phyloP scores from a whole-genome alignment of 352 stramenopile genomes.

The Globisporangium emineosum region DNA sequence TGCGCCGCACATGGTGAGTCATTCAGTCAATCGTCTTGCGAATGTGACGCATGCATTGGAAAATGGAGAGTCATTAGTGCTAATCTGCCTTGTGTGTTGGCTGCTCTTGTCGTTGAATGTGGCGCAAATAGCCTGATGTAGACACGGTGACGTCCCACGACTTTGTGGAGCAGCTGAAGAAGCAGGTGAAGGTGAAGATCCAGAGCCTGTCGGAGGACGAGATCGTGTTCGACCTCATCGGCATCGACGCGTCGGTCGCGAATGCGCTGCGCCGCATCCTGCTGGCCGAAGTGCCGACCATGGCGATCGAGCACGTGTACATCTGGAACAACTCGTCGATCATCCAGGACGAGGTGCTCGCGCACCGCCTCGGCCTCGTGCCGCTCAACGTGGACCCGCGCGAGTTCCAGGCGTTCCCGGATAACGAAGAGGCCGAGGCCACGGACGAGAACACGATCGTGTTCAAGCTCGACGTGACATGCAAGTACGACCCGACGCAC shows the following conservation, averaged over 20 bases:
- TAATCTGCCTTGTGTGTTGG: neutral
- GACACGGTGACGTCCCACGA: constrained; percentile 69
- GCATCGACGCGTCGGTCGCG: constrained; percentile 89
- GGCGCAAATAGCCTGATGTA: constrained; percentile 51
- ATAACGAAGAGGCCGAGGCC: constrained; percentile 86
- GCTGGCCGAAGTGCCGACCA: constrained; percentile 89
- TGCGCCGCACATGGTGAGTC: constrained; percentile 72
- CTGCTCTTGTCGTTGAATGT: neutral
- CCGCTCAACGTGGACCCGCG: constrained; percentile 81
- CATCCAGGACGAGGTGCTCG: constrained; percentile 92
- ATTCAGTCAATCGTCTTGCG: neutral
- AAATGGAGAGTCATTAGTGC: neutral
- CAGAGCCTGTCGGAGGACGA: constrained; percentile 81
- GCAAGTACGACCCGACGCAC: constrained; percentile 65
- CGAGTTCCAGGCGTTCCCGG: constrained; percentile 84
- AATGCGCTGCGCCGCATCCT: constrained; percentile 91
- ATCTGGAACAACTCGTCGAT: constrained; percentile 94
- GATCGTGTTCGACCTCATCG: constrained; percentile 91
- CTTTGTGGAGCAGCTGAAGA: constrained; percentile 83
- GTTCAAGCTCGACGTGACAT: constrained; percentile 94
- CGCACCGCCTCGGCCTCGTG: constrained; percentile 87
- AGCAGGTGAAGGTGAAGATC: constrained; percentile 84
- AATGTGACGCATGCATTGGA: neutral
- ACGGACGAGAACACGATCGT: constrained; percentile 97
- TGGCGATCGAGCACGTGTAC: constrained; percentile 94